These are phyloP conservation scores for Penicillium mononematosum DNA, from an alignment of 495 filamentous ascomycete genomes.

Conservation along the genomic window DNA sequence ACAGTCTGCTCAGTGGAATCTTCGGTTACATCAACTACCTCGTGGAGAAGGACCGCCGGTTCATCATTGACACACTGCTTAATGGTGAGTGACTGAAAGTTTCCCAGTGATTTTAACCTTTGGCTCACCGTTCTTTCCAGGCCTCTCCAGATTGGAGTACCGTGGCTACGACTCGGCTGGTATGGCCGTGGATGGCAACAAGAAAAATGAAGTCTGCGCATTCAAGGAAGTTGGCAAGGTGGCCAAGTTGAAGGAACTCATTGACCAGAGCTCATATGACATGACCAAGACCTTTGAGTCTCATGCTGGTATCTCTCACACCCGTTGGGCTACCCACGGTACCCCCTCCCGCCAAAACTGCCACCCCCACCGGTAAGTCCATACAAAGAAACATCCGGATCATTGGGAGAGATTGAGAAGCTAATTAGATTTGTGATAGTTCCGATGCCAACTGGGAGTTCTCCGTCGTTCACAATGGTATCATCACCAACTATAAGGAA, in stretches of 20 bases:
- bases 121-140: constrained; percentile 37
- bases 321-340: constrained; percentile 97
- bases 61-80: constrained; percentile 91
- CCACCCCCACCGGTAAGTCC: constrained; percentile 88
- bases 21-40: constrained; percentile 93
- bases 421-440: constrained; percentile 28
- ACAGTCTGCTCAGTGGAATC: constrained; percentile 71
- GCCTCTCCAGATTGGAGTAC: constrained; percentile 86
- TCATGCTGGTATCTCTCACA: constrained; percentile 97
- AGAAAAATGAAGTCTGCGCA: constrained; percentile 94
- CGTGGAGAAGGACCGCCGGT: constrained; percentile 94
- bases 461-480: constrained; percentile 96
- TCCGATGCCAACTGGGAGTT: constrained; percentile 92
- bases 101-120: background rate
- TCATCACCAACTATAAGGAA: constrained; percentile 99
- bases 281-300: constrained; percentile 91
- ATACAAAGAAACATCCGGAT: background rate
- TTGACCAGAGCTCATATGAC: constrained; percentile 78
- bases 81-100: constrained; percentile 63
- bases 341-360: constrained; percentile 91
- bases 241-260: constrained; percentile 89
- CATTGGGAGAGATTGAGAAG: background rate
- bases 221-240: constrained; percentile 99
- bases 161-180: constrained; percentile 97
- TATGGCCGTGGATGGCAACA: constrained; percentile 94